A percentile compares a stretch with the other conserved stretches of the same genome.
These are phyloP conservation scores for Ophiostoma sp. DNA, from an alignment of 2,329 filamentous ascomycete species.

Conservation along the genomic window DNA sequence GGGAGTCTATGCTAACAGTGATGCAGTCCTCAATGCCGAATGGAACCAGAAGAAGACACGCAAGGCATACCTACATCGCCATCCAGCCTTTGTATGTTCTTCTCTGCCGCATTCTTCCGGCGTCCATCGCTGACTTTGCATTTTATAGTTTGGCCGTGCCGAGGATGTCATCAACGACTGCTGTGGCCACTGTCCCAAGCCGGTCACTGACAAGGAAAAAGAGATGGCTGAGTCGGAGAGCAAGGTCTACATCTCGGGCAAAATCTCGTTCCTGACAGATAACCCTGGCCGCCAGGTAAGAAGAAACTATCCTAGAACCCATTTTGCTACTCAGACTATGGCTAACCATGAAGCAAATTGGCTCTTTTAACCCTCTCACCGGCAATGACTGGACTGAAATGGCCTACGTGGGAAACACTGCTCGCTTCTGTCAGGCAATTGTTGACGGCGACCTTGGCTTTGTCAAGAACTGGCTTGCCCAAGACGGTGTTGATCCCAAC, in stretches of 20 bases:
- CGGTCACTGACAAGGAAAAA: conserved; percentile 64
- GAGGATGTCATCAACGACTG: conserved; percentile 74
- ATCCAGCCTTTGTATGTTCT: conserved; percentile 61
- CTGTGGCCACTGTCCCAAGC: conserved; percentile 70
- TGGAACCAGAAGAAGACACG: conserved; percentile 76
- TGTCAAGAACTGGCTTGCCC: conserved; percentile 63
- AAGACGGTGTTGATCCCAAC: conserved; percentile 66
- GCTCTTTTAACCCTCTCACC: conserved; percentile 72
- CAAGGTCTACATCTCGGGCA: conserved; percentile 71
- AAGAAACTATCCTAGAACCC: neutral
- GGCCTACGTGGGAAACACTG: conserved; percentile 80
- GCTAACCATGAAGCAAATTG: conserved; percentile 40
- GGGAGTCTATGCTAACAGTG: neutral
- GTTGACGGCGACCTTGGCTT: conserved; percentile 66
- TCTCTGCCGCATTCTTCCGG: neutral
- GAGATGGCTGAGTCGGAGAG: conserved; percentile 65
- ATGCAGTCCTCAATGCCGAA: conserved; percentile 67
- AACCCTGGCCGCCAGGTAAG: conserved; percentile 62
- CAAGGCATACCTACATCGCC: conserved; percentile 72
- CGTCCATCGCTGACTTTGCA: neutral
- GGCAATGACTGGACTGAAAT: conserved; percentile 85
- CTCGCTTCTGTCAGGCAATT: conserved; percentile 72
- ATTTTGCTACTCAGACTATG: neutral
- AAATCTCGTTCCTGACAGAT: conserved; percentile 69
- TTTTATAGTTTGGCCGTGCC: conserved; percentile 58